These are phyloP conservation scores for Iris pallida DNA, from an alignment of 116 monocot genomes.

Conservation along the genomic window DNA sequence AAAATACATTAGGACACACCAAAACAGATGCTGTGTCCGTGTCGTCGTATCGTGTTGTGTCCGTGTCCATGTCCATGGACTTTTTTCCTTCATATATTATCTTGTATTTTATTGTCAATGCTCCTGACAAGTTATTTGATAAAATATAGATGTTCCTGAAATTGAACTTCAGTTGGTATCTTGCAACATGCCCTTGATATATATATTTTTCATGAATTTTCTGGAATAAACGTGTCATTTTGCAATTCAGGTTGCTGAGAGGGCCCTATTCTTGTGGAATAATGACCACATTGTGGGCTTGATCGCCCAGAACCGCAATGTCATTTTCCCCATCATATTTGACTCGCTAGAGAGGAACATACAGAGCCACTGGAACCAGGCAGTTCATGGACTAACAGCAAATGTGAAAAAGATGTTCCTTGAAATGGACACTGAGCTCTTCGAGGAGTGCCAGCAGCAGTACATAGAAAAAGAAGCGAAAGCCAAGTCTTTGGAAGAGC, in stretches of 20 bases:
- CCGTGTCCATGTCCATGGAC: no score
- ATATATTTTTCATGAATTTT: no score
- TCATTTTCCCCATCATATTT: slow-evolving; percentile 83
- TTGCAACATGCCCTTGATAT: no score
- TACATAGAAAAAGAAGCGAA: slow-evolving; percentile 46
- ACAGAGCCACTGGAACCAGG: slow-evolving; percentile 54
- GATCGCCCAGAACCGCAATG: slow-evolving; percentile 65
- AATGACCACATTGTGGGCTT: slow-evolving; percentile 80
- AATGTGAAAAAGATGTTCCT: slow-evolving; percentile 85
- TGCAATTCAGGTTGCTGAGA: slow-evolving; percentile 72
- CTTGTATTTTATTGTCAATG: no score
- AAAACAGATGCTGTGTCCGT: no score
- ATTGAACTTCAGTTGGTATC: no score
- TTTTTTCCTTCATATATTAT: no score
- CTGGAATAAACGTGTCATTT: no score
- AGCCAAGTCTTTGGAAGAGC: slow-evolving; percentile 33
- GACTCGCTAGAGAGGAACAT: slow-evolving; percentile 69
- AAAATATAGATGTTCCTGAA: no score
- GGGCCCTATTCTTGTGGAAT: slow-evolving; percentile 84
- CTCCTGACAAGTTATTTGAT: no score
- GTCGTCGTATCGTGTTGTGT: no score
- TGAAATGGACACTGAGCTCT: slow-evolving; percentile 73
- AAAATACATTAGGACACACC: no score
- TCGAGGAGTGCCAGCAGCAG: slow-evolving; percentile 70
- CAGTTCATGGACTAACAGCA: slow-evolving; percentile 44